A percentile compares a stretch with the other conserved stretches of the same genome.
phyloP scores from a whole-genome alignment of 2,329 filamentous ascomycete species.

The Aspergillus sp. region DNA sequence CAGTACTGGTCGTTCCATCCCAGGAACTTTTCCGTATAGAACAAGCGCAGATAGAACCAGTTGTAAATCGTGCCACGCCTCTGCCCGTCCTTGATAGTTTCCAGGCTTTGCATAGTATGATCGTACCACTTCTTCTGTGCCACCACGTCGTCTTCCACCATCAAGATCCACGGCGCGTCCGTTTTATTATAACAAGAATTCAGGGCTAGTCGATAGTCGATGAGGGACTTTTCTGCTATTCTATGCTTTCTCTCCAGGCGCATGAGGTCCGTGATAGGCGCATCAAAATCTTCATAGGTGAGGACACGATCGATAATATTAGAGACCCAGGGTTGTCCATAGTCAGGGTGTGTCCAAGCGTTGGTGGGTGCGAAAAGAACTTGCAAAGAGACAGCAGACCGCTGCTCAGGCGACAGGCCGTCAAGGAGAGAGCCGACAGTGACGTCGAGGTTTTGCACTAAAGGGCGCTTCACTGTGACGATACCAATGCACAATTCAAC shows the following conservation, averaged over 20 bases:
- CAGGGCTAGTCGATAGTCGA: conserved; percentile 42
- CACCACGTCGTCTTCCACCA: conserved; percentile 46
- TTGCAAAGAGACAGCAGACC: conserved; percentile 36
- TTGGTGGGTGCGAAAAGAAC: conserved; percentile 42
- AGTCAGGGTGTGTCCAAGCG: conserved; percentile 38
- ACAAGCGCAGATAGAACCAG: conserved; percentile 42
- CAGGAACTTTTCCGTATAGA: conserved; percentile 44
- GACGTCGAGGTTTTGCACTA: conserved; percentile 35
- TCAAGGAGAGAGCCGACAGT: conserved; percentile 42
- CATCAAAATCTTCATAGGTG: conserved; percentile 32
- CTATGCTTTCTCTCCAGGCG: conserved; percentile 12
- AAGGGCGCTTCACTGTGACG: conserved; percentile 38
- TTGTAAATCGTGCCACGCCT: conserved; percentile 8
- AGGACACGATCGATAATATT: conserved; percentile 37
- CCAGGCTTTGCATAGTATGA: conserved; percentile 34
- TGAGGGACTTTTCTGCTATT: conserved; percentile 36
- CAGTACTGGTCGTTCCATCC: conserved; percentile 43
- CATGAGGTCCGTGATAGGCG: conserved; percentile 4
- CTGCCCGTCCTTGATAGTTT: conserved; percentile 23
- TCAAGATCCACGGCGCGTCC: conserved; percentile 38
- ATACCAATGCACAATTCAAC: conserved; percentile 39
- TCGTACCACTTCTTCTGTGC: conserved; percentile 45
- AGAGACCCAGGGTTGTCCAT: conserved; percentile 37
- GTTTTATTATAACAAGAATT: conserved; percentile 33
- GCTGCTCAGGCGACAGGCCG: conserved; percentile 36